phyloP scores from a whole-genome alignment of 441 rosid species.

The Eugenia klotzschiana region DNA sequence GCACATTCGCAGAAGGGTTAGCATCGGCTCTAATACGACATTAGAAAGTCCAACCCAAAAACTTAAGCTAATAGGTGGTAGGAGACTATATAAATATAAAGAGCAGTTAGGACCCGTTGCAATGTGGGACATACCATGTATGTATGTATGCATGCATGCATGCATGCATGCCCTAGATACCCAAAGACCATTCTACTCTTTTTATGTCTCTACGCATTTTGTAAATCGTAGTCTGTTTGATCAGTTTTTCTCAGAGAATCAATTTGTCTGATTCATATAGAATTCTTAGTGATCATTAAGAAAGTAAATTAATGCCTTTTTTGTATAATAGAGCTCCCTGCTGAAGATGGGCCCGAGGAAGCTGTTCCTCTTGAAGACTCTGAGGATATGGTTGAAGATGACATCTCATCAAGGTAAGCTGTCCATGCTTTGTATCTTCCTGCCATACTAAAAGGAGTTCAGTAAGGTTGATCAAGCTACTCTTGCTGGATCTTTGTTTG shows the following conservation, averaged over 20 bases:
- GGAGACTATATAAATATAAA: too few relatives aligned
- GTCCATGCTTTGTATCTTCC: not conserved
- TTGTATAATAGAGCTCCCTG: constrained; percentile 34
- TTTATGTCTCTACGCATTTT: not conserved
- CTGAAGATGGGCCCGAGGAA: constrained; percentile 45
- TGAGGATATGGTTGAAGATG: constrained; percentile 71
- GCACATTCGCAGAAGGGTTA: too few relatives aligned
- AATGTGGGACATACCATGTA: too few relatives aligned
- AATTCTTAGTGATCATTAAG: not conserved
- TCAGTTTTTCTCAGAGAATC: not conserved
- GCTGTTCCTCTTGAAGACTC: constrained; percentile 42
- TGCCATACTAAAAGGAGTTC: not conserved
- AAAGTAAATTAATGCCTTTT: not conserved
- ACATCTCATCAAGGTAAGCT: constrained; percentile 69
- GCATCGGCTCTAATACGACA: too few relatives aligned
- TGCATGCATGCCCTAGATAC: too few relatives aligned
- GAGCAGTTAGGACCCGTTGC: too few relatives aligned
- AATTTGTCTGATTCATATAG: not conserved
- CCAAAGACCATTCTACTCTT: too few relatives aligned
- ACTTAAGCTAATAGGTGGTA: too few relatives aligned
- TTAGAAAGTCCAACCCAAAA: too few relatives aligned
- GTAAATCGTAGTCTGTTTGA: not conserved
- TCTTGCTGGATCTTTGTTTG: not conserved
- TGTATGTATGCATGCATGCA: too few relatives aligned
- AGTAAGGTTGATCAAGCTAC: not conserved